These are phyloP conservation scores for Dipteronia dyeriana DNA, from an alignment of 345 rosid species.

Conservation along the genomic window DNA sequence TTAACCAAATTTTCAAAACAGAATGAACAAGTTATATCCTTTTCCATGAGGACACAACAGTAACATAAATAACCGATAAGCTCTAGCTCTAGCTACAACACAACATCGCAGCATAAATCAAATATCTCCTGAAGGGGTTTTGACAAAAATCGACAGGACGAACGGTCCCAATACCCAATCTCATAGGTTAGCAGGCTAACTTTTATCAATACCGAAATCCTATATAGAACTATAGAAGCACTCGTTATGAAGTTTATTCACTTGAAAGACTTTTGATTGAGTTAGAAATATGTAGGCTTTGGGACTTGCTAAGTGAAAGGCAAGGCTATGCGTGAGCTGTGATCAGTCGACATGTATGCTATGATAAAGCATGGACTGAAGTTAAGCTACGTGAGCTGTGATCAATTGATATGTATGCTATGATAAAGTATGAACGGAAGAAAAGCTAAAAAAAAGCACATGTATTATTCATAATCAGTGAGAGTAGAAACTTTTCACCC, in stretches of 20 bases:
- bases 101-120: neutral
- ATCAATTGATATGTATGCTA: too few relatives aligned
- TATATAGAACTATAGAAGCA: neutral
- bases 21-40: neutral
- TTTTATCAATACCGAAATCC: neutral
- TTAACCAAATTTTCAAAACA: neutral
- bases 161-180: neutral
- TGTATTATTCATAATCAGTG: neutral
- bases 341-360: neutral
- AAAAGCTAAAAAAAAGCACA: neutral
- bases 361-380: neutral
- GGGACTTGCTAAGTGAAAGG: neutral
- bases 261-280: neutral
- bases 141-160: neutral
- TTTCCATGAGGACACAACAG: neutral
- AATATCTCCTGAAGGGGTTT: neutral
- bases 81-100: neutral
- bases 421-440: neutral
- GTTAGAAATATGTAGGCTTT: neutral
- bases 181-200: neutral
- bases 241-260: neutral
- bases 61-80: neutral
- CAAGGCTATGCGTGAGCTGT: neutral
- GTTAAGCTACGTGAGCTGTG: neutral
- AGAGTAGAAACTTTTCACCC: neutral